Percentiles rank a stretch among this genome's conserved stretches.
Evolutionary conservation across 2,329 filamentous ascomycete genomes (phyloP).

Genomic region (Alternaria sp.): DNA sequence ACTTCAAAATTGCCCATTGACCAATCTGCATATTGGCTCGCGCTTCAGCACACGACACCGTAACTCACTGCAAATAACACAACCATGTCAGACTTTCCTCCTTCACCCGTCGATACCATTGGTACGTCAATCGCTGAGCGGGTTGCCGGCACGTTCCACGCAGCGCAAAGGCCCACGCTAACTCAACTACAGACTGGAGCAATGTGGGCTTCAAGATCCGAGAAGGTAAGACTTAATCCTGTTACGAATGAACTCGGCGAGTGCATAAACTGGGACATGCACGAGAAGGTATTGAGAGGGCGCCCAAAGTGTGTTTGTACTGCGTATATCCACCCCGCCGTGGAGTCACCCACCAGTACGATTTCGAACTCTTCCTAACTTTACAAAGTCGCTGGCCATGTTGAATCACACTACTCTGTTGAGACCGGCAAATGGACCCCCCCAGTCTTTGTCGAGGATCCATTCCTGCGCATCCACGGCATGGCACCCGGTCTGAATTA

Average conservation of each 20-base stretch:
- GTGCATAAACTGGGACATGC: neutral
- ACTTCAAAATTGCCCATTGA: constrained; percentile 13
- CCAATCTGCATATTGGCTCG: constrained; percentile 13
- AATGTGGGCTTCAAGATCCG: constrained; percentile 92
- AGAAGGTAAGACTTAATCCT: constrained; percentile 68
- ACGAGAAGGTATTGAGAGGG: neutral
- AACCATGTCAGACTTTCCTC: constrained; percentile 62
- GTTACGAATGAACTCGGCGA: neutral
- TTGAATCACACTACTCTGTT: constrained; percentile 83
- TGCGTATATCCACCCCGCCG: neutral
- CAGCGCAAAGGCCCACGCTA: constrained; percentile 8
- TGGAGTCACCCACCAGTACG: neutral
- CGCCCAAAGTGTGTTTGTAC: neutral
- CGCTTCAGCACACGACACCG: constrained; percentile 12
- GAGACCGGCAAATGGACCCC: constrained; percentile 78
- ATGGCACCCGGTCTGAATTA: constrained; percentile 97
- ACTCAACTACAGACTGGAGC: constrained; percentile 73
- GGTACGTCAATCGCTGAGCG: constrained; percentile 52
- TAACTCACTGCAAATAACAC: constrained; percentile 3
- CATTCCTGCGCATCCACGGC: constrained; percentile 88
- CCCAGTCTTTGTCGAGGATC: constrained; percentile 81
- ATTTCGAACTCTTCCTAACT: constrained; percentile 11
- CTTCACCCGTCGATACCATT: constrained; percentile 79
- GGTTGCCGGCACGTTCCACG: neutral
- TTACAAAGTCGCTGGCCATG: constrained; percentile 83